A percentile compares a stretch with the other conserved stretches of the same genome.
Conservation (phyloP, 331 rosid species). For the Malus hybrid region DNA sequence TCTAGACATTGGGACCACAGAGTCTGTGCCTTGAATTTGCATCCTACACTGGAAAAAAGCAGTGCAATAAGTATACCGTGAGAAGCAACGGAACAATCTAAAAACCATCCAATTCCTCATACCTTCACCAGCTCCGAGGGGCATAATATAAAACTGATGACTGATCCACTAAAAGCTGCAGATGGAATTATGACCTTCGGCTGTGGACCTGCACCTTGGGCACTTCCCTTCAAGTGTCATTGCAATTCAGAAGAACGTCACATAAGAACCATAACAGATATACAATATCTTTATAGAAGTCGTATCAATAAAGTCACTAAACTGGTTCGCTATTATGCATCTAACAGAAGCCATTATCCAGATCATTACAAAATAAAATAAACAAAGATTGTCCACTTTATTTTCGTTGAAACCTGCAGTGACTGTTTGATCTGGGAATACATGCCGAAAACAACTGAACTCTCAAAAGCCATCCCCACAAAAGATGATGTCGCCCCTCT, state of each 20-base stretch:
- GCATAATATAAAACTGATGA: conserved; percentile 80
- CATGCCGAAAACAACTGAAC: conserved; percentile 82
- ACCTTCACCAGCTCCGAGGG: conserved; percentile 94
- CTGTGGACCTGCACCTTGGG: conserved; percentile 48
- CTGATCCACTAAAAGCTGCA: conserved; percentile 76
- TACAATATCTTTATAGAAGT: conserved; percentile 4
- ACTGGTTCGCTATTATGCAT: neutral
- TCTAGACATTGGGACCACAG: conserved; percentile 53
- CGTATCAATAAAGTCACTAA: neutral
- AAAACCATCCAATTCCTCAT: conserved; percentile 21
- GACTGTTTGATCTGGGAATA: conserved; percentile 72
- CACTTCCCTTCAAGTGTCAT: conserved; percentile 51
- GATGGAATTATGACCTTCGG: conserved; percentile 74
- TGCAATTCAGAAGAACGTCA: conserved; percentile 1
- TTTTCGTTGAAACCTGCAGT: conserved; percentile 64
- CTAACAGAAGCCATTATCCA: conserved; percentile 1
- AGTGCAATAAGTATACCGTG: conserved; percentile 23
- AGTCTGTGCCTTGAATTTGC: conserved; percentile 93
- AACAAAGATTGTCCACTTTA: conserved; percentile 11
- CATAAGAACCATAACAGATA: conserved; percentile 1
- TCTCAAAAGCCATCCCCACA: conserved; percentile 85
- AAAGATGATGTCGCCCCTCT: conserved; percentile 95
- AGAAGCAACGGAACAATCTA: conserved; percentile 12
- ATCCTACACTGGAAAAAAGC: conserved; percentile 84
- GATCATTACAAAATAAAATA: neutral